These are phyloP conservation scores for Mychonastes homosphaera DNA, from an alignment of 139 green algal species.

Conservation along the genomic window DNA sequence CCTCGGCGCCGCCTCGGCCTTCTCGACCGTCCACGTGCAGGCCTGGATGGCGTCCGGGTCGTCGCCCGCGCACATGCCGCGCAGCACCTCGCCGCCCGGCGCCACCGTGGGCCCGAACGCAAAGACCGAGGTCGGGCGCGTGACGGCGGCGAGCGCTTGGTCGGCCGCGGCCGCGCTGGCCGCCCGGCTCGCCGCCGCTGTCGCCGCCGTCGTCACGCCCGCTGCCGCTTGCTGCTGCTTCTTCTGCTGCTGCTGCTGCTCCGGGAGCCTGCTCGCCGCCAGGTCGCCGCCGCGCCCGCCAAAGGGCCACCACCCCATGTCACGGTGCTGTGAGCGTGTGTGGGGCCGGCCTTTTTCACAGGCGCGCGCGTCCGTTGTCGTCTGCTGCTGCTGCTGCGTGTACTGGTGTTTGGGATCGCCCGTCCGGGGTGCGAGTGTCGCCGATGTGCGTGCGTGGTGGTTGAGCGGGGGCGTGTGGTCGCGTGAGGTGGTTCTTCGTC, in stretches of 20 bases:
- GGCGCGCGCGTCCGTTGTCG: no score
- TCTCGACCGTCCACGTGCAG: constrained; percentile 41
- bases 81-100: constrained; percentile 20
- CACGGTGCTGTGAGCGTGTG: no score
- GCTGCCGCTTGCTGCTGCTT: constrained; percentile 1
- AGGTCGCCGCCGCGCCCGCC: constrained; percentile 2
- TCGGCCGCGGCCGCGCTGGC: no score
- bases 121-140: constrained; percentile 34
- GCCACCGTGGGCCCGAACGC: constrained; percentile 33
- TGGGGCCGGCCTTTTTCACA: no score
- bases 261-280: constrained; percentile 7
- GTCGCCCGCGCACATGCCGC: constrained; percentile 35
- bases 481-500: no score
- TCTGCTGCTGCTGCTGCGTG: no score
- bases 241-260: constrained; percentile 7
- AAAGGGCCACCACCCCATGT: constrained; percentile 16
- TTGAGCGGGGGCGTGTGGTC: no score
- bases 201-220: not conserved
- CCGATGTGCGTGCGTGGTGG: no score
- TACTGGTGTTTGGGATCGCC: no score
- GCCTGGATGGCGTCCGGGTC: constrained; percentile 48
- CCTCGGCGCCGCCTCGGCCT: constrained; percentile 7
- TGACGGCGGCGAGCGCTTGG: no score
- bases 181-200: not conserved
- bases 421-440: no score